Evolutionary conservation across 441 rosid species (phyloP).

Genomic region (Pelargonium australe): DNA sequence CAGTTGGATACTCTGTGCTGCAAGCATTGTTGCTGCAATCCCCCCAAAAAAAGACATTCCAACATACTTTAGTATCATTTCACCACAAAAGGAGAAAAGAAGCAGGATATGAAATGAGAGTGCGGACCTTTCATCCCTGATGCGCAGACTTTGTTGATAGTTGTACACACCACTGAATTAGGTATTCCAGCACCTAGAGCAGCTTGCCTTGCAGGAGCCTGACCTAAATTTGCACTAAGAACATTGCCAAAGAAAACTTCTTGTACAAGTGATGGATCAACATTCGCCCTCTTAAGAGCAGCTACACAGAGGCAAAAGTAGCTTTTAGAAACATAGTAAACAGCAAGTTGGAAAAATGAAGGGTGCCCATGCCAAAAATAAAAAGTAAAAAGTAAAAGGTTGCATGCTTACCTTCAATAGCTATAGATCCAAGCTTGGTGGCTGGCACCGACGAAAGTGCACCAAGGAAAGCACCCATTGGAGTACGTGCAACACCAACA

Average conservation of each 20-base stretch:
- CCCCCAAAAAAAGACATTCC: slow-evolving; percentile 12
- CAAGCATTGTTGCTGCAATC: slow-evolving; percentile 79
- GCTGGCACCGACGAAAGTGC: slow-evolving; percentile 71
- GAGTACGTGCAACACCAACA: slow-evolving; percentile 95
- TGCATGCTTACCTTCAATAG: slow-evolving; percentile 55
- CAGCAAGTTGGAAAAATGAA: not conserved
- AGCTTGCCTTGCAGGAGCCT: slow-evolving; percentile 98
- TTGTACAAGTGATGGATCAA: slow-evolving; percentile 79
- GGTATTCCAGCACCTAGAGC: slow-evolving; percentile 93
- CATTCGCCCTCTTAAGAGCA: slow-evolving; percentile 80
- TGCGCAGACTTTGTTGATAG: slow-evolving; percentile 96
- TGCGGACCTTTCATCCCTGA: slow-evolving; percentile 94
- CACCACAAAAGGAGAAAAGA: slow-evolving; percentile 1
- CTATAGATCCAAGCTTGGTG: slow-evolving; percentile 90
- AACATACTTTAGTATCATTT: slow-evolving; percentile 8
- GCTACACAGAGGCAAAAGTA: slow-evolving; percentile 33
- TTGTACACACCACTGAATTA: slow-evolving; percentile 76
- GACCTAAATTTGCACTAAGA: slow-evolving; percentile 88
- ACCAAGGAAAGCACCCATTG: slow-evolving; percentile 92
- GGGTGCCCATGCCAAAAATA: not conserved
- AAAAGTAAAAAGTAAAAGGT: too few relatives aligned
- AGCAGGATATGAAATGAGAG: not conserved
- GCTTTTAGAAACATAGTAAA: not conserved
- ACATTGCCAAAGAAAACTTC: slow-evolving; percentile 96
- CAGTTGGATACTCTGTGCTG: slow-evolving; percentile 86